phyloP scores from a whole-genome alignment of 495 filamentous ascomycete species.

The Lophiotrema nucula region DNA sequence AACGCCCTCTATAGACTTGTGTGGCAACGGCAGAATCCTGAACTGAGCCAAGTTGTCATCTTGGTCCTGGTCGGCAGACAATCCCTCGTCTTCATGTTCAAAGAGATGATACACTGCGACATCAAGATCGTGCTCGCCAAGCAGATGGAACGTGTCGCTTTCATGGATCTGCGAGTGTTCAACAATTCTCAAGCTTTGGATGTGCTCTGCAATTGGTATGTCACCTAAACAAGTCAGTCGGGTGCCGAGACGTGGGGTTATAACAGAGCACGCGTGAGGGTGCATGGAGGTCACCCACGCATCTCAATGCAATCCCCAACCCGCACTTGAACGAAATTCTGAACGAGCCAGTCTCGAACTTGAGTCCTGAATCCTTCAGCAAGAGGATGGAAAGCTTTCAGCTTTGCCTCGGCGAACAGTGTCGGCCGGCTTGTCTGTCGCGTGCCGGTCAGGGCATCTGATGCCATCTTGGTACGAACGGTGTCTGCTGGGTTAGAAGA shows the following conservation, averaged over 20 bases:
- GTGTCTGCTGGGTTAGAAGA: too few relatives aligned
- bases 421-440: not conserved
- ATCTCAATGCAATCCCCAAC: constrained; percentile 9
- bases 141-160: constrained; percentile 10
- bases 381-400: not conserved
- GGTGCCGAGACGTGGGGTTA: not conserved
- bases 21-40: constrained; percentile 44
- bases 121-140: constrained; percentile 31
- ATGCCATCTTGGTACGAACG: not conserved
- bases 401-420: constrained; percentile 18
- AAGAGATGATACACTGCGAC: constrained; percentile 37
- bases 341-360: constrained; percentile 4
- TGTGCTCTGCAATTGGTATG: constrained; percentile 9
- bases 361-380: constrained; percentile 7
- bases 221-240: constrained; percentile 2
- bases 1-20: constrained; percentile 44
- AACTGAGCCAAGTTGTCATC: constrained; percentile 28
- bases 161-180: constrained; percentile 30
- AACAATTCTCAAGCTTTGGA: constrained; percentile 35
- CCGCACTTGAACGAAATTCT: not conserved
- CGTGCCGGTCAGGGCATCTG: not conserved
- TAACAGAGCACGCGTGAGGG: too few relatives aligned
- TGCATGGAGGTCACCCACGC: not conserved
- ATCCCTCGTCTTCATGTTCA: constrained; percentile 6
- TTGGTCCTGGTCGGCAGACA: constrained; percentile 2